Percentiles rank a stretch among this genome's conserved stretches.
Evolutionary conservation across 768 basidiomycete genomes (phyloP).

Genomic region (Mycena maculata): DNA sequence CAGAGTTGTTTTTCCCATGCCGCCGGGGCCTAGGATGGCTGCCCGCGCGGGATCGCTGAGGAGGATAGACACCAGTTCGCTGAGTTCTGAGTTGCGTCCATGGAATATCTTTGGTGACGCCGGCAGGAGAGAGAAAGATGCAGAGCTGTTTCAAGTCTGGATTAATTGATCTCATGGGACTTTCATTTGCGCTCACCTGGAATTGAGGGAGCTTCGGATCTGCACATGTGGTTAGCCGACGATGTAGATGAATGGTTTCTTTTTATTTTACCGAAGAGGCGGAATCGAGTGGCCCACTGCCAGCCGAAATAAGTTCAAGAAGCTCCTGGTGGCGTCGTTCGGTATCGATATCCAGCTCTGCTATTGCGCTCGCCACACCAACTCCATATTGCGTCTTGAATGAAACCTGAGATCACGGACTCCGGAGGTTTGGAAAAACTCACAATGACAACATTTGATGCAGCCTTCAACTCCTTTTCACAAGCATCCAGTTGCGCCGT

Average conservation of each 20-base stretch:
- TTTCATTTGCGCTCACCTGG: no score
- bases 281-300: background rate
- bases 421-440: background rate
- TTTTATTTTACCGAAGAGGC: background rate
- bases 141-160: no score
- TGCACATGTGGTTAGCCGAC: no score
- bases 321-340: background rate
- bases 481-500: background rate
- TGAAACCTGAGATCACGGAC: background rate
- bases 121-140: background rate
- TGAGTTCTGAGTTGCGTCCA: conserved; percentile 1
- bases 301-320: background rate
- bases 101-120: conserved; percentile 6
- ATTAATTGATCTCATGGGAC: no score
- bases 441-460: background rate
- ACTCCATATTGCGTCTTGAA: background rate
- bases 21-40: background rate
- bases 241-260: no score
- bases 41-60: background rate
- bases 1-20: no score
- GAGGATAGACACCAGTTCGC: background rate
- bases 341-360: background rate
- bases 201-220: no score
- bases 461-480: background rate
- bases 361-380: background rate